These are phyloP conservation scores for Fusarium praegraminearum DNA, from an alignment of 2,329 filamentous ascomycete genomes.

Conservation along the genomic window DNA sequence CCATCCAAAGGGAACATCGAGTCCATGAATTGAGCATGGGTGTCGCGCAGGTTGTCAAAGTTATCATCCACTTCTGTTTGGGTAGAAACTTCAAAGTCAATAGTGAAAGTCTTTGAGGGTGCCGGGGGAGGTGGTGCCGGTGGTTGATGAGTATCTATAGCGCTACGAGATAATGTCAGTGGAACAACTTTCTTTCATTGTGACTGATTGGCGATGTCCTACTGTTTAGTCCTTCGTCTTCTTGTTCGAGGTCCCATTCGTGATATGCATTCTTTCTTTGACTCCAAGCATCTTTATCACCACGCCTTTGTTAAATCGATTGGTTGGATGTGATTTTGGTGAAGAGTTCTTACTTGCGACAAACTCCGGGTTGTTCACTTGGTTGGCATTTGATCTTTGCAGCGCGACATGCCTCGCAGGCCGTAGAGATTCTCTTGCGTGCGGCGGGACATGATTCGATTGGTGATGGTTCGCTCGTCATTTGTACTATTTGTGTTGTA, in stretches of 20 bases:
- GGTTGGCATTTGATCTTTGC: constrained; percentile 67
- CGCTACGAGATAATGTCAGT: constrained; percentile 13
- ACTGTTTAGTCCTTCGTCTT: constrained; percentile 60
- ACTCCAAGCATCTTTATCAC: constrained; percentile 61
- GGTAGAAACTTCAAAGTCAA: constrained; percentile 62
- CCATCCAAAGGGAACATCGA: constrained; percentile 52
- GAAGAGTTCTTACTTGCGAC: constrained; percentile 60
- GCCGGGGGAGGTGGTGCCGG: constrained; percentile 48
- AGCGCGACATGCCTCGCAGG: constrained; percentile 66
- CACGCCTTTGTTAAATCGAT: neutral
- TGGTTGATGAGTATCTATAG: constrained; percentile 42
- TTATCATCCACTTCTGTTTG: constrained; percentile 54
- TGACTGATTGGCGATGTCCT: neutral
- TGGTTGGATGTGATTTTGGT: neutral
- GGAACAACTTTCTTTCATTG: too few species aligned
- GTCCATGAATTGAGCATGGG: constrained; percentile 59
- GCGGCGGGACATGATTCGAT: constrained; percentile 16
- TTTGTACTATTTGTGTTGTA: neutral
- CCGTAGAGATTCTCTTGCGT: constrained; percentile 54
- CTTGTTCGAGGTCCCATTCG: constrained; percentile 64
- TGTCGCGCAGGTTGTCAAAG: constrained; percentile 58
- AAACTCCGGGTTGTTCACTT: constrained; percentile 61
- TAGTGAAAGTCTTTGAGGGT: constrained; percentile 64
- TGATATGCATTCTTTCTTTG: constrained; percentile 66
- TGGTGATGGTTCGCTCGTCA: constrained; percentile 30